Evolutionary conservation across 306 rosid species (phyloP).

Genomic region (Sindora glabra): DNA sequence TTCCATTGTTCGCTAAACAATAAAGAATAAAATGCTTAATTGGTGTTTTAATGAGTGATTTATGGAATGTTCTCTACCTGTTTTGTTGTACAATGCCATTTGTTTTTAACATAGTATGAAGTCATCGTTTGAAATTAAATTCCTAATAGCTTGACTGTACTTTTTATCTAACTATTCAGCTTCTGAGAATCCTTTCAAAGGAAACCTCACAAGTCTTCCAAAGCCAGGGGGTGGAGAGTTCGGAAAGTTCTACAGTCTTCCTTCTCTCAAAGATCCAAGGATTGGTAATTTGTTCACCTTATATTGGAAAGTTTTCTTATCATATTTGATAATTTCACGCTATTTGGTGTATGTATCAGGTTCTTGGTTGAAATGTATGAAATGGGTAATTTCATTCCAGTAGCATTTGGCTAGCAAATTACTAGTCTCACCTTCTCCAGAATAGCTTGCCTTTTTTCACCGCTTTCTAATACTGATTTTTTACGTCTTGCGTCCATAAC

Average conservation of each 20-base stretch:
- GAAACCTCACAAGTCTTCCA: constrained; percentile 72
- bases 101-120: not conserved
- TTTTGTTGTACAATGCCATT: too few species aligned
- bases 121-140: not conserved
- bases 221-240: constrained; percentile 96
- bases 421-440: not conserved
- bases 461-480: not conserved
- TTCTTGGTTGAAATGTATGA: too few species aligned
- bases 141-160: not conserved
- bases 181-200: constrained; percentile 82
- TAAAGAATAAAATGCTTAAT: too few species aligned
- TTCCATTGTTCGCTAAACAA: too few species aligned
- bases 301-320: too few species aligned
- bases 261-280: constrained; percentile 85
- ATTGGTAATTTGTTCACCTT: constrained; percentile 54
- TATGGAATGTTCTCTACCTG: too few species aligned
- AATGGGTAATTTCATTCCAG: too few species aligned
- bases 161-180: constrained; percentile 31
- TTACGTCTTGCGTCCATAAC: constrained; percentile 13
- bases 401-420: not conserved
- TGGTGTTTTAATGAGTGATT: too few species aligned
- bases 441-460: not conserved
- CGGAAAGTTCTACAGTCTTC: constrained; percentile 90
- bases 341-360: too few species aligned
- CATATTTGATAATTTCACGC: too few species aligned